These are phyloP conservation scores for Chalciporus chontae DNA, from an alignment of 768 basidiomycete species.

Conservation along the genomic window DNA sequence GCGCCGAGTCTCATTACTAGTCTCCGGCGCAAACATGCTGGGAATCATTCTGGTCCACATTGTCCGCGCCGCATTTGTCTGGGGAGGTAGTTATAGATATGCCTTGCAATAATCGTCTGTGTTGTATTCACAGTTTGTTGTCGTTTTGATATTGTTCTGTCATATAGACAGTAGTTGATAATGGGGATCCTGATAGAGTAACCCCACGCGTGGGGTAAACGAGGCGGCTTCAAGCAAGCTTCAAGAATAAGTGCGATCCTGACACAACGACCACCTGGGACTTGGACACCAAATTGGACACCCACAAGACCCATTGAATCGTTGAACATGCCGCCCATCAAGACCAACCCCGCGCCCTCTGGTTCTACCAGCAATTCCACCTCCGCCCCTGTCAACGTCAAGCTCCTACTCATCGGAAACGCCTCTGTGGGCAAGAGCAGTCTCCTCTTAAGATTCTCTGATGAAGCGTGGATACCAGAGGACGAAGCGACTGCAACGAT, in stretches of 20 bases:
- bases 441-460: slow-evolving; percentile 89
- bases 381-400: slow-evolving; percentile 56
- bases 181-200: slow-evolving; percentile 17
- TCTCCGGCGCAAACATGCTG: neutral
- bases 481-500: slow-evolving; percentile 87
- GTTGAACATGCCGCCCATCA: slow-evolving; percentile 15
- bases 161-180: neutral
- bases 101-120: neutral
- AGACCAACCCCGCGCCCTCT: slow-evolving; percentile 23
- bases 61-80: neutral
- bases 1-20: neutral
- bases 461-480: slow-evolving; percentile 91
- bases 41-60: neutral
- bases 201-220: slow-evolving; percentile 14
- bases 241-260: too few relatives aligned
- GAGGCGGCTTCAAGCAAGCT: slow-evolving; percentile 16
- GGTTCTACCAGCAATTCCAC: slow-evolving; percentile 24
- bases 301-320: neutral
- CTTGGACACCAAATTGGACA: neutral
- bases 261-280: neutral
- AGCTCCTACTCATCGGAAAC: slow-evolving; percentile 82
- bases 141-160: neutral
- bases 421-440: slow-evolving; percentile 93
- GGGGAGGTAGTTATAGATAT: neutral
- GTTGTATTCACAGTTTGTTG: slow-evolving; percentile 9